These are phyloP conservation scores for Rhododendron mucronatum DNA, from an alignment of 148 eudicot genomes.

Conservation along the genomic window DNA sequence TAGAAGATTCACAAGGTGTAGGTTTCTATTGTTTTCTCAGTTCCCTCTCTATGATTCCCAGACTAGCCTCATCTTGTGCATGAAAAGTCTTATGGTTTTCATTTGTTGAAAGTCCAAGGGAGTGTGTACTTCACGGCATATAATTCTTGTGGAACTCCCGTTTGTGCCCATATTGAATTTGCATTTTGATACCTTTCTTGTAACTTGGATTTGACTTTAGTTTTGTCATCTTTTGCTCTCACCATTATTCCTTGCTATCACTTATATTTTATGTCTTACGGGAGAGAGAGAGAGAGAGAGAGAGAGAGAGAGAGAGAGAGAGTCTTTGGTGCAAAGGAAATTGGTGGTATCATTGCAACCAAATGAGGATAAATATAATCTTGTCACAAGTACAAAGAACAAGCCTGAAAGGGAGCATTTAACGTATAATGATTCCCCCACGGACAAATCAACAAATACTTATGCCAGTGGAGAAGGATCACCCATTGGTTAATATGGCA, in stretches of 20 bases:
- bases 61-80: not conserved
- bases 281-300: not conserved
- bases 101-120: not conserved
- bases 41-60: not conserved
- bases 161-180: not conserved
- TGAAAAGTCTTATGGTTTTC: not conserved
- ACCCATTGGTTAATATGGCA: not conserved
- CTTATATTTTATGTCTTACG: too few species aligned
- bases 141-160: not conserved
- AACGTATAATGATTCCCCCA: not conserved
- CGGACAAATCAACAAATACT: not conserved
- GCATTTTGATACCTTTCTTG: not conserved
- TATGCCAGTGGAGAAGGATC: slow-evolving; percentile 1
- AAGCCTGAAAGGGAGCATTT: not conserved
- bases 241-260: not conserved
- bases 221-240: not conserved
- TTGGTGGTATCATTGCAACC: not conserved
- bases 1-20: not conserved
- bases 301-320: not conserved
- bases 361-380: not conserved
- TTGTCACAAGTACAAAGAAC: not conserved
- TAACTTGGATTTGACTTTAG: not conserved
- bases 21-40: not conserved
- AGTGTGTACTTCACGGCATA: not conserved
- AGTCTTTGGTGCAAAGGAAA: not conserved